These are phyloP conservation scores for Echium plantagineum DNA, from an alignment of 257 asterid species.

Conservation along the genomic window DNA sequence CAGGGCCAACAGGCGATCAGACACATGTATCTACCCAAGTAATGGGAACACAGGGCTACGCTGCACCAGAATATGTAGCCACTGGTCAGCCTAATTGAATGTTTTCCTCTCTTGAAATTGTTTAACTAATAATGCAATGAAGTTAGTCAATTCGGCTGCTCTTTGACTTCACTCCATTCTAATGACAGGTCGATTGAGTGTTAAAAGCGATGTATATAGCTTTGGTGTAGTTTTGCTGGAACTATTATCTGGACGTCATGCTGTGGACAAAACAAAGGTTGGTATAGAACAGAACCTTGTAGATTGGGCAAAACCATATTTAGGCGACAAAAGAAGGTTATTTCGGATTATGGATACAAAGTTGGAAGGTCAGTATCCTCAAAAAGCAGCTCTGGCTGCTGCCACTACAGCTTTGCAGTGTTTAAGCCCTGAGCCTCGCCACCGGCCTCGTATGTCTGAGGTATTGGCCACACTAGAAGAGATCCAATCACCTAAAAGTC, in stretches of 20 bases:
- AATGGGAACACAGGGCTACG: conserved; percentile 89
- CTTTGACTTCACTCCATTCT: not conserved
- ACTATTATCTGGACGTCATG: conserved; percentile 56
- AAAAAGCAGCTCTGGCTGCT: conserved; percentile 58
- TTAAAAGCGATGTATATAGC: conserved; percentile 73
- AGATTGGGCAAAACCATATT: conserved; percentile 70
- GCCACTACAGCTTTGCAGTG: conserved; percentile 55
- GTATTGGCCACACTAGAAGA: conserved; percentile 53
- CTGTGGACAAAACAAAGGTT: conserved; percentile 48
- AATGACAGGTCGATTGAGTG: conserved; percentile 53
- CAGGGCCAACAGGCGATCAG: conserved; percentile 87
- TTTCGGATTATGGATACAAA: conserved; percentile 70
- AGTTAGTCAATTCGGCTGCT: not conserved
- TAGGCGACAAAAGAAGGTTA: conserved; percentile 53
- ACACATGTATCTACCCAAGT: conserved; percentile 92
- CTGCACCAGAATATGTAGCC: conserved; percentile 94
- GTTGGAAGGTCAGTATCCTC: conserved; percentile 71
- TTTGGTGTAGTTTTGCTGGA: conserved; percentile 76
- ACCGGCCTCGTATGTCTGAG: conserved; percentile 58
- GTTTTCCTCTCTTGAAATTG: not conserved
- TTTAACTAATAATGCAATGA: not conserved
- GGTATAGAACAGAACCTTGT: conserved; percentile 66
- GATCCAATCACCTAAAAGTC: conserved; percentile 39
- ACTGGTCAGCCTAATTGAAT: conserved; percentile 38
- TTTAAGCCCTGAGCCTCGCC: conserved; percentile 43